Evolutionary conservation across 345 rosid genomes (phyloP).

Genomic region (Lepidium africanum): DNA sequence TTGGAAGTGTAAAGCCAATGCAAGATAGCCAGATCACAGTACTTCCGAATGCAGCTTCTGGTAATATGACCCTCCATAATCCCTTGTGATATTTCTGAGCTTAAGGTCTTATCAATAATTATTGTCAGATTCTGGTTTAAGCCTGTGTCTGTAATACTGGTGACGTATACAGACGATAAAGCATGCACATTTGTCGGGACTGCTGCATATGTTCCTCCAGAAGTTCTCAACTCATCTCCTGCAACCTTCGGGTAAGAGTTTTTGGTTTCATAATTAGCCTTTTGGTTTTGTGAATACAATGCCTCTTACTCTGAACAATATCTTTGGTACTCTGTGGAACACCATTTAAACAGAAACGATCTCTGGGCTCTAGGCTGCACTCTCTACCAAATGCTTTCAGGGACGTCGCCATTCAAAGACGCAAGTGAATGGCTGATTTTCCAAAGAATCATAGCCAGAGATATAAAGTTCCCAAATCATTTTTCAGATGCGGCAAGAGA

Average conservation of each 20-base stretch:
- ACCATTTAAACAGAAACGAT: constrained; percentile 70
- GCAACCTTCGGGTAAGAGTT: constrained; percentile 84
- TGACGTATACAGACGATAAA: constrained; percentile 66
- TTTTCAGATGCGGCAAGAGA: constrained; percentile 89
- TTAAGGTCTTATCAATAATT: constrained; percentile 7
- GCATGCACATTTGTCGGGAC: constrained; percentile 94
- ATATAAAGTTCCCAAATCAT: constrained; percentile 78
- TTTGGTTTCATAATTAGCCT: not conserved
- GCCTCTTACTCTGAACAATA: constrained; percentile 23
- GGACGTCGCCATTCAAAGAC: constrained; percentile 96
- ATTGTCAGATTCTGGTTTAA: constrained; percentile 23
- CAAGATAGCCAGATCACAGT: constrained; percentile 83
- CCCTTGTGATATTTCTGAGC: constrained; percentile 3
- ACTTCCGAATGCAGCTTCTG: constrained; percentile 93
- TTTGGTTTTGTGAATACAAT: constrained; percentile 11
- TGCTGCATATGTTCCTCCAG: constrained; percentile 98
- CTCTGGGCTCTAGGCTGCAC: constrained; percentile 99
- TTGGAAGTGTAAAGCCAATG: constrained; percentile 98
- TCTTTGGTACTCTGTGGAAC: constrained; percentile 24
- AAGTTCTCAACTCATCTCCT: constrained; percentile 97
- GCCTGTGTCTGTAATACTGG: not conserved
- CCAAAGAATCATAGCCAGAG: constrained; percentile 92
- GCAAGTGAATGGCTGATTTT: constrained; percentile 98
- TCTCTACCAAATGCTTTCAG: constrained; percentile 98
- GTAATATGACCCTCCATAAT: constrained; percentile 28